Evolutionary conservation across 2,329 filamentous ascomycete genomes (phyloP).

Genomic region (Drechslerella dactyloides): DNA sequence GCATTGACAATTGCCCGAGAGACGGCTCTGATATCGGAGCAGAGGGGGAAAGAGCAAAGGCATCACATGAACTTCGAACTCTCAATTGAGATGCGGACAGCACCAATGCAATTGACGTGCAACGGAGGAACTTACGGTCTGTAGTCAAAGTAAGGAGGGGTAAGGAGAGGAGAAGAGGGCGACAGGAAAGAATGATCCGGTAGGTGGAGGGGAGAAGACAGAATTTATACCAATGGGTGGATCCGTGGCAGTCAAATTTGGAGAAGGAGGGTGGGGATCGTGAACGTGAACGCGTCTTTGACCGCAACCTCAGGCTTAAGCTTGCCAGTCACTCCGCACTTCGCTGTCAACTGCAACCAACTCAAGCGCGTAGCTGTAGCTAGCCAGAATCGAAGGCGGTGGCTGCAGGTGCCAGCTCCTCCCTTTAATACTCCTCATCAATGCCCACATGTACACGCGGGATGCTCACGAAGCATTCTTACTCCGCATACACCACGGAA

Average conservation of each 20-base stretch:
- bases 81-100: not conserved
- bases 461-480: not conserved
- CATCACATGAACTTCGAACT: no score
- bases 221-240: slow-evolving; percentile 9
- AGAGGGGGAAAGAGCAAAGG: no score
- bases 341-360: slow-evolving; percentile 13
- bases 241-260: slow-evolving; percentile 2
- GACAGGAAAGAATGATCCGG: slow-evolving; percentile 2
- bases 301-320: slow-evolving; percentile 40
- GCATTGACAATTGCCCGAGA: not conserved
- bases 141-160: slow-evolving; percentile 7
- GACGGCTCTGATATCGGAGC: no score
- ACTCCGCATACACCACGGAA: not conserved
- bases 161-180: slow-evolving; percentile 10
- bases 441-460: not conserved
- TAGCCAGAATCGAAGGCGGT: slow-evolving; percentile 2
- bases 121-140: slow-evolving; percentile 2
- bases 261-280: slow-evolving; percentile 12
- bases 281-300: slow-evolving; percentile 14
- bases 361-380: no score
- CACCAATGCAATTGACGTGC: slow-evolving; percentile 27
- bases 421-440: slow-evolving; percentile 23
- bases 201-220: not conserved
- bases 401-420: slow-evolving; percentile 16
- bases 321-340: slow-evolving; percentile 39